Base-by-base conservation (phyloP, 2,329 filamentous ascomycete genomes). In the Apiospora sp. region DNA sequence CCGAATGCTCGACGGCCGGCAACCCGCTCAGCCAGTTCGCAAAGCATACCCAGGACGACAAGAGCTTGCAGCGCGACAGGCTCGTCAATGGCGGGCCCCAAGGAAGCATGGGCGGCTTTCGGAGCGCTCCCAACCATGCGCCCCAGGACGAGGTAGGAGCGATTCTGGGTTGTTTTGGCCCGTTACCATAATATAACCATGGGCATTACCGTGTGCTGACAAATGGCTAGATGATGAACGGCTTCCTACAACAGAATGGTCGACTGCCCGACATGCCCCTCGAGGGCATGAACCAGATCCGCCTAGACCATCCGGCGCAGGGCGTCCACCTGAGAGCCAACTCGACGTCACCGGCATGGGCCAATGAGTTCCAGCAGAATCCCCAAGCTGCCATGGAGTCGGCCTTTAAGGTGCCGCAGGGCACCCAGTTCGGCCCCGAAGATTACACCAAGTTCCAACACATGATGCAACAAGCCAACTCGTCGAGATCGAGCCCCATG, bases 1-100 rank as follows among this genome's bases (percentile, higher is more conserved):
- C 96, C 78, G 96, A 98, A 86, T 99, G 96, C 88, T 98, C 96
- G 72, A 97, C 96, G 74, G 95, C 94, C 76, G 94, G 93, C 80
- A 99, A 99, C 84, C 96, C 97, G 72, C 91, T 99, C 79, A 96
- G 94, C 81, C 96, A 98, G 87, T 97, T 99, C 83, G 94, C 95
- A 76, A 99, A 99, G 84, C 95, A 98, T 83, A 94, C 96, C 72
- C 94, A 97, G 81, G 94, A 97, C 88, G 96, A 99, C 86, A 97
- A 95, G 85, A 96, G 94, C 72, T 87, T 98, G 72, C 96, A 98
- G 85, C 90, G 95, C 79, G 96, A 99, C 83, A 91, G 96, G 73
- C 87, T 98, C 74, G 92, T 94, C 73, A 94, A 94, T 75, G 87
- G 92, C 76, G 92, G 91, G 0, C 92, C 93, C 0, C 91, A 89